A percentile compares a stretch with the other conserved stretches of the same genome.
These are phyloP conservation scores for Aphanomyces astaci DNA, from an alignment of 352 stramenopile genomes.

Conservation along the genomic window DNA sequence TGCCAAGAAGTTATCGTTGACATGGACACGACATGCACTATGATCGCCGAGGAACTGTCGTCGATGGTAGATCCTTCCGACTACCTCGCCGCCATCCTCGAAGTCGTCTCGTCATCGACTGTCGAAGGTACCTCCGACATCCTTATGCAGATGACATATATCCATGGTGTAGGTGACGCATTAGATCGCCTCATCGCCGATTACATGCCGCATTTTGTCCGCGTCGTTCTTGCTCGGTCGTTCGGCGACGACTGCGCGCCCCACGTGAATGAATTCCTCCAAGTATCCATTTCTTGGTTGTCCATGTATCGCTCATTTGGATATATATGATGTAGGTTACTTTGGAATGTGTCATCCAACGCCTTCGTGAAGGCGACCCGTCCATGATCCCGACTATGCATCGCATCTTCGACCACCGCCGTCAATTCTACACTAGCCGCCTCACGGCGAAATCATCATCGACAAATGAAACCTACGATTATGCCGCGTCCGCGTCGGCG, in stretches of 20 bases:
- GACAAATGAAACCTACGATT: conserved; percentile 18
- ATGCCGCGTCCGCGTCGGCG: not conserved
- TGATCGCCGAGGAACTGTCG: conserved; percentile 38
- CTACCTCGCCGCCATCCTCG: conserved; percentile 30
- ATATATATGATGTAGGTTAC: conserved; percentile 26
- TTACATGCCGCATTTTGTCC: conserved; percentile 50
- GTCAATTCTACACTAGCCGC: conserved; percentile 38
- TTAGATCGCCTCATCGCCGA: conserved; percentile 40
- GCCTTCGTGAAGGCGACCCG: conserved; percentile 33
- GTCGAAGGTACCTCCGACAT: conserved; percentile 1
- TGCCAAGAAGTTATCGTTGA: conserved; percentile 37
- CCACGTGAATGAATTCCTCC: conserved; percentile 41
- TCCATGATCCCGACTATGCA: conserved; percentile 40
- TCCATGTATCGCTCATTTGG: too few relatives aligned
- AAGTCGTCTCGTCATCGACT: conserved; percentile 18
- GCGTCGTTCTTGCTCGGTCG: conserved; percentile 38
- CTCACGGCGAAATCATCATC: not conserved
- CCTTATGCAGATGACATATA: not conserved
- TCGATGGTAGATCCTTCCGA: conserved; percentile 28
- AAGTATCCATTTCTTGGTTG: conserved; percentile 23
- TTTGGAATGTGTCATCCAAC: conserved; percentile 28
- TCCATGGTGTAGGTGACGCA: conserved; percentile 23
- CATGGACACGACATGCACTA: conserved; percentile 42
- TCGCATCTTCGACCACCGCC: conserved; percentile 49
- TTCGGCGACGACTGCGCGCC: conserved; percentile 30